Conservation (phyloP, 2,329 filamentous ascomycete genomes). For the Leptographium radiaticola region DNA sequence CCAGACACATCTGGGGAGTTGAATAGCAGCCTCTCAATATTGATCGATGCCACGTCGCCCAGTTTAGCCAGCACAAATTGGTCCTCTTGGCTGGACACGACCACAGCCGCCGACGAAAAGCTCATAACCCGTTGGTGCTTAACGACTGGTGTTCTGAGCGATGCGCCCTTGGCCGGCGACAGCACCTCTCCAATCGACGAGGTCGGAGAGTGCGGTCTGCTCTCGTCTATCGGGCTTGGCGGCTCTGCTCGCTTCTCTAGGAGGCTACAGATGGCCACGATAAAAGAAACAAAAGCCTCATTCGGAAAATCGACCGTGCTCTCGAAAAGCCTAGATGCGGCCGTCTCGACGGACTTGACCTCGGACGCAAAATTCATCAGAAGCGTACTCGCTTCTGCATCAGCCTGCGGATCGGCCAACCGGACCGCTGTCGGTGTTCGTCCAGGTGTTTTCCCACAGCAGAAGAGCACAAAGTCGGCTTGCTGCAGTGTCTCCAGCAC, state of each 20-base stretch:
- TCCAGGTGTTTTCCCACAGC: slow-evolving; percentile 41
- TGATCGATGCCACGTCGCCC: slow-evolving; percentile 59
- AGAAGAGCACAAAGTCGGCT: slow-evolving; percentile 74
- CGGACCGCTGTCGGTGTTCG: slow-evolving; percentile 35
- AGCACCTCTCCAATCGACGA: neutral
- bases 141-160: slow-evolving; percentile 21
- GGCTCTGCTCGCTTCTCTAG: slow-evolving; percentile 31
- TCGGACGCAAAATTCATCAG: slow-evolving; percentile 64
- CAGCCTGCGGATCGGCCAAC: slow-evolving; percentile 32
- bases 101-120: slow-evolving; percentile 28
- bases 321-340: slow-evolving; percentile 75
- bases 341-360: slow-evolving; percentile 77
- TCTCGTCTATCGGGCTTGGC: slow-evolving; percentile 16
- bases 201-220: slow-evolving; percentile 9
- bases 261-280: slow-evolving; percentile 62
- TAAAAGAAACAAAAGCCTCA: slow-evolving; percentile 62
- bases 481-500: slow-evolving; percentile 85
- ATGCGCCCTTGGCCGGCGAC: slow-evolving; percentile 6
- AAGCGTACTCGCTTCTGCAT: slow-evolving; percentile 35
- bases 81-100: slow-evolving; percentile 46
- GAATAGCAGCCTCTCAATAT: slow-evolving; percentile 59
- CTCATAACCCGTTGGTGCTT: slow-evolving; percentile 31
- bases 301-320: slow-evolving; percentile 88
- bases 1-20: slow-evolving; percentile 56
- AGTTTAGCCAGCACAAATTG: slow-evolving; percentile 61